A percentile compares a stretch with the other conserved stretches of the same genome.
These are phyloP conservation scores for Thelephora ganbajun DNA, from an alignment of 768 basidiomycete genomes.

Conservation along the genomic window DNA sequence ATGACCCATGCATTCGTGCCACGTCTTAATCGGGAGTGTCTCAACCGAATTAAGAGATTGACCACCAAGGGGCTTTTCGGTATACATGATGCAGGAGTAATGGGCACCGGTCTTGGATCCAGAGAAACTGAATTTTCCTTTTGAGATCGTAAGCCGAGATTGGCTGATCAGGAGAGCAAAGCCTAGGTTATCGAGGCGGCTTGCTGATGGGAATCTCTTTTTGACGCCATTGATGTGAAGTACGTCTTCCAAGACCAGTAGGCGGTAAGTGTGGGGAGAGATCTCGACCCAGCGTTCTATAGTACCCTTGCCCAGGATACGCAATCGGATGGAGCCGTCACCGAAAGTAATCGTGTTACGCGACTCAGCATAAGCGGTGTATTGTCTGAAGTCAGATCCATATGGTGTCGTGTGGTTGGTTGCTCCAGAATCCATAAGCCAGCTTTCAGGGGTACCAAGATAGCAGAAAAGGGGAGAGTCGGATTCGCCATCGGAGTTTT, in stretches of 20 bases:
- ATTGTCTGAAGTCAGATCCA: constrained; percentile 18
- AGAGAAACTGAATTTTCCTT: background rate
- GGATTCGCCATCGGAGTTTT: too few species aligned
- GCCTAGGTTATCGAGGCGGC: background rate
- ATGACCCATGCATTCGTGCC: background rate
- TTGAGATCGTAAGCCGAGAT: background rate
- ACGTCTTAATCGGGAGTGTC: background rate
- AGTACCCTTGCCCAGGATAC: background rate
- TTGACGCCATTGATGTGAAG: background rate
- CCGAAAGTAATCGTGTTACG: background rate
- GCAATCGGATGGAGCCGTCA: background rate
- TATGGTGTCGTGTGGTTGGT: constrained; percentile 23
- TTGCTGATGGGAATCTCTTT: background rate
- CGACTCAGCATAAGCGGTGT: constrained; percentile 2
- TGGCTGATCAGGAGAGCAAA: background rate
- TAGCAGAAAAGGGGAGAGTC: too few species aligned
- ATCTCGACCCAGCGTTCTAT: background rate
- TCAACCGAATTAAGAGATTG: background rate
- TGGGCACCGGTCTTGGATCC: too few species aligned
- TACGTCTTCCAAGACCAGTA: background rate
- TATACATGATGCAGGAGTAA: too few species aligned
- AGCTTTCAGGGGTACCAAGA: too few species aligned
- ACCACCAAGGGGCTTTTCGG: too few species aligned
- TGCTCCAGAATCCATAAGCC: constrained; percentile 19
- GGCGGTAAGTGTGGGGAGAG: background rate